Evolutionary conservation across 208 protist genomes (phyloP), one percentile per base, ranked within the genome.

Genomic region (Hexamita inflata): DNA sequence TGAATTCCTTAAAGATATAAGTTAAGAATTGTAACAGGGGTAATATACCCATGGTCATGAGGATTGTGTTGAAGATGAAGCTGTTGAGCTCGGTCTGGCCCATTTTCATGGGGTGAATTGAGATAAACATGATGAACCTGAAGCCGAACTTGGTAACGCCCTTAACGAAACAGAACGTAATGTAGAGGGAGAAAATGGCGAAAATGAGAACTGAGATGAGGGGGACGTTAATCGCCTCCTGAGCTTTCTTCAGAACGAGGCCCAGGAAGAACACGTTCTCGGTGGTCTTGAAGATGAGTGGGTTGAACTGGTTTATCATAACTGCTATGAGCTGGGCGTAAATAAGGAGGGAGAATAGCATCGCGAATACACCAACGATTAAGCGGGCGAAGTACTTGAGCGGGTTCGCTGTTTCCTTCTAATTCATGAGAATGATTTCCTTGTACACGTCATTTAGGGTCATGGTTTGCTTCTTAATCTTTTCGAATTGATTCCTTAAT

Each of bases 151-250:
- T 70, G 11, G 64, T 70, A 11, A 70, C 64, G 19, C 64, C 64
- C 11, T 70, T 70, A 13, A 70, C 9, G n/a, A 45, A 70, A 45
- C 64, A 70, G 35, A 70, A 70, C 35, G 42, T 49, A 24, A 70
- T 15, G n/a, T 45, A 49, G n/a, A 70, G 15, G 9, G 64, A 7
- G 15, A 70, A 2, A 38, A n/a, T 49, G 7, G 30, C 38, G n/a
- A 42, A 70, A n/a, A 70, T 42, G 35, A 70, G 4, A 24, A 45
- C 7, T 19, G 64, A 57, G 9, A 70, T n/a, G 35, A 49, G 24
- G 35, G 64, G 64, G 35, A 70, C n/a, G 7, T 11, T 11, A 29
- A 30, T 64, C 9, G 11, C 45, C 19, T 24, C 45, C 19, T 53
- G 45, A 53, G 45, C 45, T 53, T 53, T 24, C 4, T 19, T 24